Evolutionary conservation across 768 basidiomycete genomes (phyloP), one percentile per base, ranked within the genome.

Genomic region (Phanerochaete sordida): DNA sequence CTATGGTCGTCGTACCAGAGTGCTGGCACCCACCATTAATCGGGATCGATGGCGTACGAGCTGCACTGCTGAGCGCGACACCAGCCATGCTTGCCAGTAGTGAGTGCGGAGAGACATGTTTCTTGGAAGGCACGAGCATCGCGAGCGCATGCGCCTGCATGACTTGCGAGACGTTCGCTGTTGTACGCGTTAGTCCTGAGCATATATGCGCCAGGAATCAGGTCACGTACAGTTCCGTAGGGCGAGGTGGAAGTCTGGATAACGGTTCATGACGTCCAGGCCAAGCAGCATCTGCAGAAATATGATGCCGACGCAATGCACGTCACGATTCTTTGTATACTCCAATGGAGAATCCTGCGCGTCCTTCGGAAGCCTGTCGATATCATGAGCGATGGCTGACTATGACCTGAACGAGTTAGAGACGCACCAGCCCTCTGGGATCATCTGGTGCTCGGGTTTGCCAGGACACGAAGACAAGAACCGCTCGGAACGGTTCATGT

Each of bases 201-300:
- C 45, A 57, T 16, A 56, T 9, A 24, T 43, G 26, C 21, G 21
- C 26, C 51, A 31, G 21, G 30, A 59, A 54, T 1, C 24, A 26
- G 27, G 69, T 15, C 2, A 26, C 81, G 45, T 69, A 88, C 89
- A 77, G 50, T 77, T 77, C 57, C 79, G 77, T 8, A 91, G 72
- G 2, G 88, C 90, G 26, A 77, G 75, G 16, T 83, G 80, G 2
- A 83, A 79, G 58, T 85, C 82, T 28, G 75, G 71, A 65, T 78
- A 89, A 46, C 78, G 63, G 2, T 72, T 66, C 57, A 79, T 81
- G 9, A 90, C 86, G 63, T 90, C 83, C 54, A 85, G 73, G 0
- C 95, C 95, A n/a, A 87, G 74, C 13, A 96, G 72, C 91, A 96
- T 93, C 72, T 95, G 91, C 54, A 94, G 66, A 39, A 95, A 75